Base-by-base conservation (phyloP, 257 asterid species). In the Striga asiatica region DNA sequence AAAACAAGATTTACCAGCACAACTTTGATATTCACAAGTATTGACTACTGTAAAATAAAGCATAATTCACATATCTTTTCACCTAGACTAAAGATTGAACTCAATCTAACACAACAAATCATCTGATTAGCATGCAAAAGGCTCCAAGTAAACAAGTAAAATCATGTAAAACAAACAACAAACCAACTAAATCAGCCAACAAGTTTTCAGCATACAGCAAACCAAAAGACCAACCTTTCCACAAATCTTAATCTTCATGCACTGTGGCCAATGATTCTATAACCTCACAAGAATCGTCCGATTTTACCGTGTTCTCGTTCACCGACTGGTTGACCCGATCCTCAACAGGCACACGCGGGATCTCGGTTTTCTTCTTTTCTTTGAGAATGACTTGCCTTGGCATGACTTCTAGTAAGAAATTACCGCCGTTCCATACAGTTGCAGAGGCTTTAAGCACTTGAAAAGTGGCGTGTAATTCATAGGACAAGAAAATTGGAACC, bases 371-470 rank as follows among this genome's bases (percentile, higher is more conserved):
- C 73, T 84, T 84, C 66, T 78, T 84, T 84, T 91, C 93, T 66
- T 81, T 87, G 51, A 75, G 79, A 24, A 84, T 74, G 31, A 84
- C 94, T 39, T 87, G 98, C 25, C 89, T 82, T 0, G 98, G 98
- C 97, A 92, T 88, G 62, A 92, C 98, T 69, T 92, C 98, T 1
- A 88, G 77, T 45, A 92, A 58, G 59, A 92, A 92, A 82, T 79
- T 88, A 7, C 97, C 98, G 38, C 98, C 97, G 22, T 88, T 87
- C 97, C 98, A 88, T 22, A 85, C 71, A 6, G 94, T 38, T 18
- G 98, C 97, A 22, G 94, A 82, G 46, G 88, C 84, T 76, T 88
- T 92, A 38, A 92, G 88, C 54, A 82, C 41, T 79, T 88, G 98
- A 67, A 92, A 92, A 20, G 76, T 65, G 6, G 76, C 62, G 19